Evolutionary conservation across 345 rosid species (phyloP).

Genomic region (Cardamine resedifolia): DNA sequence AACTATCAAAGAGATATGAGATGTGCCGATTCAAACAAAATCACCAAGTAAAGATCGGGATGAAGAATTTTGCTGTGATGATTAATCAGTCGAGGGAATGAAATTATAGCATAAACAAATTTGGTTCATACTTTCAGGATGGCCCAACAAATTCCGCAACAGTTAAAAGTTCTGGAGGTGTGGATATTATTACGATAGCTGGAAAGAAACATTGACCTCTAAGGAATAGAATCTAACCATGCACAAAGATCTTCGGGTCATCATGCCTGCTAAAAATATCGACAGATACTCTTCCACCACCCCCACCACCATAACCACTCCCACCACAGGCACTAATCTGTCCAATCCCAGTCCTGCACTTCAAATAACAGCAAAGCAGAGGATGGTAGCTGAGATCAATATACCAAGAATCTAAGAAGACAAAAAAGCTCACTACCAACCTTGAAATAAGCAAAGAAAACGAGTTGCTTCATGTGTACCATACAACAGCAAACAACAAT

Average conservation of each 20-base stretch:
- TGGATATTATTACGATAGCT: not conserved
- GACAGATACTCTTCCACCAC: constrained; percentile 97
- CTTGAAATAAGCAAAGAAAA: constrained; percentile 11
- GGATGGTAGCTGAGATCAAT: constrained; percentile 28
- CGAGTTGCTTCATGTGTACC: not conserved
- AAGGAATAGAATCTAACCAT: constrained; percentile 63
- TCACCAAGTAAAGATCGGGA: constrained; percentile 14
- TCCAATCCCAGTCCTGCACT: constrained; percentile 96
- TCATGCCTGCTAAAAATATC: constrained; percentile 94
- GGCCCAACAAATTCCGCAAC: constrained; percentile 3
- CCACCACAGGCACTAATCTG: constrained; percentile 96
- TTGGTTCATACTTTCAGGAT: not conserved
- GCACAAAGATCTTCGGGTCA: constrained; percentile 82
- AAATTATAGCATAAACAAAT: not conserved
- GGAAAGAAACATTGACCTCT: constrained; percentile 11
- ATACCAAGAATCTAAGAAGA: constrained; percentile 30
- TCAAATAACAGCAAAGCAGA: constrained; percentile 40
- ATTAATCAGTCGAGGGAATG: constrained; percentile 5
- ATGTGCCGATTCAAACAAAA: constrained; percentile 14
- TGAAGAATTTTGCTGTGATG: not conserved
- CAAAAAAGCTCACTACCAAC: constrained; percentile 27
- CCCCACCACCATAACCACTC: constrained; percentile 95
- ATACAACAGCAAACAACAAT: constrained; percentile 21
- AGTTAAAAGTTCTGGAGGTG: not conserved
- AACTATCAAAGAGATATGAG: not conserved